These are phyloP conservation scores for Fusarium anthophilum DNA, from an alignment of 2,329 filamentous ascomycete species.

Conservation along the genomic window DNA sequence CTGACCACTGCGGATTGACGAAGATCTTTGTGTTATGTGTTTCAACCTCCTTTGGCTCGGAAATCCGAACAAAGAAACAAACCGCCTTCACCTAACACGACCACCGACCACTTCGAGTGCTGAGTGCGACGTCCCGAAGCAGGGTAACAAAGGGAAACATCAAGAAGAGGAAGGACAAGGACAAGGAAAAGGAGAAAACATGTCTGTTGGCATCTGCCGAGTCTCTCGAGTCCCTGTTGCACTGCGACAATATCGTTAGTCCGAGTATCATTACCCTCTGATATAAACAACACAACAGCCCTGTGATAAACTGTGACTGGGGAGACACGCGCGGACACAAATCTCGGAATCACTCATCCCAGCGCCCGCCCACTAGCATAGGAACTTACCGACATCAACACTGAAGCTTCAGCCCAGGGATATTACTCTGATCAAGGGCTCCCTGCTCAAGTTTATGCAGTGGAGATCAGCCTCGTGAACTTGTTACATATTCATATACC, in stretches of 20 bases:
- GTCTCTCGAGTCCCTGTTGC: neutral
- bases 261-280: neutral
- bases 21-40: constrained; percentile 18
- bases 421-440: constrained; percentile 35
- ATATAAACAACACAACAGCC: constrained; percentile 11
- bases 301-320: constrained; percentile 9
- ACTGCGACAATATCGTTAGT: constrained; percentile 6
- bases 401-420: constrained; percentile 42
- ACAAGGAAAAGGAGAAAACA: neutral
- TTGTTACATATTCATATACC: neutral
- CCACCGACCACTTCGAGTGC: neutral
- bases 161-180: neutral
- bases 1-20: neutral
- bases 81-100: neutral
- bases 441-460: constrained; percentile 25
- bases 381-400: constrained; percentile 17
- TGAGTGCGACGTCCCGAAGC: neutral
- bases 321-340: constrained; percentile 17
- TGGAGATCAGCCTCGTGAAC: constrained; percentile 8
- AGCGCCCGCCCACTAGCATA: constrained; percentile 21
- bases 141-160: neutral
- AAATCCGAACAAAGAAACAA: neutral
- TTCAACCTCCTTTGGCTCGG: constrained; percentile 6
- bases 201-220: neutral
- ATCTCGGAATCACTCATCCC: constrained; percentile 31